phyloP scores from a whole-genome alignment of 495 filamentous ascomycete species.

The Aspergillus baeticus region DNA sequence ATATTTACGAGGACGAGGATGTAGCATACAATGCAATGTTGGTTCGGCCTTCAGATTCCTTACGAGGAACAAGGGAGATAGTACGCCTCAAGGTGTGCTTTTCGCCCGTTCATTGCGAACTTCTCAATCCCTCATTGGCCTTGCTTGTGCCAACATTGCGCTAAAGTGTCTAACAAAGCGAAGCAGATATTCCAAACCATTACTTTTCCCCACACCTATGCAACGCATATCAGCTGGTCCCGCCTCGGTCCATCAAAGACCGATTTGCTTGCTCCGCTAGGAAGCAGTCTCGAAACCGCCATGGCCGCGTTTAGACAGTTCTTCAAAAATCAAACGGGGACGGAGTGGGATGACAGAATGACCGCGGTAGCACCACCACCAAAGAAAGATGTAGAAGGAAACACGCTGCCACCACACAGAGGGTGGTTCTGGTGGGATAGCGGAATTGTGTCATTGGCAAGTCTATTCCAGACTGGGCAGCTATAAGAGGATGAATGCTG shows the following conservation, averaged over 20 bases:
- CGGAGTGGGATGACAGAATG: constrained; percentile 53
- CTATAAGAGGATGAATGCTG: neutral
- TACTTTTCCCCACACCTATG: constrained; percentile 45
- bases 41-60: constrained; percentile 10
- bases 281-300: constrained; percentile 32
- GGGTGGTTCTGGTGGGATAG: constrained; percentile 36
- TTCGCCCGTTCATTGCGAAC: neutral
- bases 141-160: too few relatives aligned
- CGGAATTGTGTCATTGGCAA: constrained; percentile 18
- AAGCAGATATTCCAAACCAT: constrained; percentile 54
- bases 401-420: constrained; percentile 25
- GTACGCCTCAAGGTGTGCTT: constrained; percentile 30
- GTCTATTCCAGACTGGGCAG: constrained; percentile 18
- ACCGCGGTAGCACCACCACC: constrained; percentile 14
- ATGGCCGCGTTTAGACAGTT: constrained; percentile 50
- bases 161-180: neutral
- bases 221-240: constrained; percentile 36
- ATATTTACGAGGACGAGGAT: constrained; percentile 17
- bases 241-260: constrained; percentile 23
- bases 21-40: constrained; percentile 21
- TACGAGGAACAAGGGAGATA: constrained; percentile 22
- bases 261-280: constrained; percentile 32
- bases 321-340: constrained; percentile 55
- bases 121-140: neutral
- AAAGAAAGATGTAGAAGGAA: constrained; percentile 24